phyloP scores from a whole-genome alignment of 1,284 basidiomycete species.

The Dichomitus squalens region DNA sequence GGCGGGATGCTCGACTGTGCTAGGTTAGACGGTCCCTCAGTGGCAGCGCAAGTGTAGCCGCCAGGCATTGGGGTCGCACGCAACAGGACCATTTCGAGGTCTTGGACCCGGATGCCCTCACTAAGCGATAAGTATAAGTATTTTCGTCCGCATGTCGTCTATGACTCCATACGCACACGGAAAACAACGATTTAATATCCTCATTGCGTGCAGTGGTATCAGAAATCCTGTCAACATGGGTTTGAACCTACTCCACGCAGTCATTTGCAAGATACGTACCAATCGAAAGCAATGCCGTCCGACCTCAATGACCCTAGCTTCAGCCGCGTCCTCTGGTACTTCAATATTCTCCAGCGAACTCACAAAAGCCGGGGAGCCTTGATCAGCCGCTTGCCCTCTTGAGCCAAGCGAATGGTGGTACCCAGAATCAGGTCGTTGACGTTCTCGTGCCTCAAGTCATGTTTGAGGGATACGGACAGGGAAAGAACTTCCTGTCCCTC shows the following conservation, averaged over 20 bases:
- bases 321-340: neutral
- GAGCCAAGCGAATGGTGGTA: constrained; percentile 17
- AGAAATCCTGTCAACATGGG: constrained; percentile 13
- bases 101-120: constrained; percentile 13
- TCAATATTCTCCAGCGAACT: constrained; percentile 5
- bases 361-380: constrained; percentile 25
- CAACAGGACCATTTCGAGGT: constrained; percentile 15
- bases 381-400: constrained; percentile 23
- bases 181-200: constrained; percentile 14
- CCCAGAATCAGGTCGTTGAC: constrained; percentile 25
- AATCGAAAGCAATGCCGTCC: constrained; percentile 27
- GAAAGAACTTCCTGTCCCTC: constrained; percentile 21
- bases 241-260: neutral
- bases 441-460: neutral
- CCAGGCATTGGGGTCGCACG: constrained; percentile 3
- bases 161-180: constrained; percentile 18
- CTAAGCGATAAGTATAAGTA: constrained; percentile 1
- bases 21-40: neutral
- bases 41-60: neutral
- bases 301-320: constrained; percentile 11
- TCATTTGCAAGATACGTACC: constrained; percentile 14
- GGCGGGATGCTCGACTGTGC: neutral
- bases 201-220: constrained; percentile 21
- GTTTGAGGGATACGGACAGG: neutral
- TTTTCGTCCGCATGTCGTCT: neutral